A percentile compares a stretch with the other conserved stretches of the same genome.
Evolutionary conservation across 805 yeast genomes (phyloP).

Genomic region (Candida ortonii): DNA sequence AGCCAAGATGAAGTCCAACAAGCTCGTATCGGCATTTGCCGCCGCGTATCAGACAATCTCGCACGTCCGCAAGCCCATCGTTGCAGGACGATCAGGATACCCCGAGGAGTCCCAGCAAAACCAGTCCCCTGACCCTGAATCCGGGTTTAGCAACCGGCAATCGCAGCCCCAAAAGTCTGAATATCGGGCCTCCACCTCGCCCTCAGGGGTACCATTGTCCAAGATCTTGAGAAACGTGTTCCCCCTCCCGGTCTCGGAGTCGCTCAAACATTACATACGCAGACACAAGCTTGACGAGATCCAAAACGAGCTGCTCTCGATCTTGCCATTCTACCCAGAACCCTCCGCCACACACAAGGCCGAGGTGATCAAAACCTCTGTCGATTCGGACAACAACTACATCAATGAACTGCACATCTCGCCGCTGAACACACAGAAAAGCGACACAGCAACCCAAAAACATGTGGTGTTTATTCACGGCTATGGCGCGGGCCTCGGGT

Average conservation of each 20-base stretch:
- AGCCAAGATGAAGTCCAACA: slow-evolving; percentile 8
- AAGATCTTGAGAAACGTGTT: slow-evolving; percentile 53
- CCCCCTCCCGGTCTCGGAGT: slow-evolving; percentile 53
- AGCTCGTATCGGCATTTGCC: slow-evolving; percentile 12
- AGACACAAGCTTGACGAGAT: slow-evolving; percentile 26
- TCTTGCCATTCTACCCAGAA: slow-evolving; percentile 57
- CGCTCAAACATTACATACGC: slow-evolving; percentile 48
- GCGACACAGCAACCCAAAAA: too few relatives aligned
- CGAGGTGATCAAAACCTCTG: slow-evolving; percentile 49
- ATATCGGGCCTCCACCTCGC: slow-evolving; percentile 58
- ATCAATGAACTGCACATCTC: slow-evolving; percentile 75
- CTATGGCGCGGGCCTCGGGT: slow-evolving; percentile 87
- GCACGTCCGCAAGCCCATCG: slow-evolving; percentile 10
- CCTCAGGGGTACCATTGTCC: slow-evolving; percentile 61
- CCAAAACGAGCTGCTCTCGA: slow-evolving; percentile 46
- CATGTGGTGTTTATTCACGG: slow-evolving; percentile 85
- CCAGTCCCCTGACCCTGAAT: neutral
- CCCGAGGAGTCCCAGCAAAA: neutral
- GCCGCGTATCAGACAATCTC: slow-evolving; percentile 16
- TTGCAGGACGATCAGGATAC: slow-evolving; percentile 7
- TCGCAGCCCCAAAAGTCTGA: slow-evolving; percentile 1
- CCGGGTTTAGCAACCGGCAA: neutral
- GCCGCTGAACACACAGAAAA: slow-evolving; percentile 29
- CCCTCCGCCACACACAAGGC: slow-evolving; percentile 47
- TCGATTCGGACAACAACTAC: slow-evolving; percentile 44